A percentile compares a stretch with the other conserved stretches of the same genome.
These are phyloP conservation scores for Holtermannia corniformis DNA, from an alignment of 768 basidiomycete genomes.

Conservation along the genomic window DNA sequence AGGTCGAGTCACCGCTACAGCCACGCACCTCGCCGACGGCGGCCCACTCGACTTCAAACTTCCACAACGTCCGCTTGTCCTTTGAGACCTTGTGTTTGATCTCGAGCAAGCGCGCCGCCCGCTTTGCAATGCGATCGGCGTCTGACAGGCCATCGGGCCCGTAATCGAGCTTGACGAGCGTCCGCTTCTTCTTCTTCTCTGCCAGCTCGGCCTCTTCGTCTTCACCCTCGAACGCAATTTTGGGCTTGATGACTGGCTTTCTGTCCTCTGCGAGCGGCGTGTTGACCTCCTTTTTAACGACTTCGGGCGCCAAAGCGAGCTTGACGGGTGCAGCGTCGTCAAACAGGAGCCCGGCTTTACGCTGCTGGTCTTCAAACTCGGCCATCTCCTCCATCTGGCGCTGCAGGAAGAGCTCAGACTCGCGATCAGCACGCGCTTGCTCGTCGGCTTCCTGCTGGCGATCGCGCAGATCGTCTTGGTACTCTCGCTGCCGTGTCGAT, in stretches of 20 bases:
- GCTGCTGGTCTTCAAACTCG: constrained; percentile 77
- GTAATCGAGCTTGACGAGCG: constrained; percentile 74
- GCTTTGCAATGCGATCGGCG: constrained; percentile 67
- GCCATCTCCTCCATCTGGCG: constrained; percentile 95
- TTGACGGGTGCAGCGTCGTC: constrained; percentile 88
- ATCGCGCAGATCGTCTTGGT: constrained; percentile 68
- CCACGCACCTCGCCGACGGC: constrained; percentile 69
- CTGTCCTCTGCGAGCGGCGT: constrained; percentile 50
- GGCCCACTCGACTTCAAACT: constrained; percentile 61
- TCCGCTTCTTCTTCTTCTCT: constrained; percentile 67
- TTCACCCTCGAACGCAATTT: constrained; percentile 59
- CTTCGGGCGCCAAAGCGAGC: constrained; percentile 57
- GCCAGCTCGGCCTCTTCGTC: constrained; percentile 79
- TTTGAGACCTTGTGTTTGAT: constrained; percentile 64
- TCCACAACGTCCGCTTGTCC: constrained; percentile 52
- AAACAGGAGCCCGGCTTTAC: constrained; percentile 76
- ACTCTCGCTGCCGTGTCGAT: constrained; percentile 63
- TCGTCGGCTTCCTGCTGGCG: constrained; percentile 74
- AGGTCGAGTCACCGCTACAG: background rate
- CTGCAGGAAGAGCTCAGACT: constrained; percentile 88
- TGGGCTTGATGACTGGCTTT: constrained; percentile 8
- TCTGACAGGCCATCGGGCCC: constrained; percentile 23
- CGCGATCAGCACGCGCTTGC: constrained; percentile 72
- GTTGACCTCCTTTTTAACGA: background rate
- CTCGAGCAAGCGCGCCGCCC: constrained; percentile 67